These are phyloP conservation scores for Articulospora tetracladia DNA, from an alignment of 495 filamentous ascomycete species.

Conservation along the genomic window DNA sequence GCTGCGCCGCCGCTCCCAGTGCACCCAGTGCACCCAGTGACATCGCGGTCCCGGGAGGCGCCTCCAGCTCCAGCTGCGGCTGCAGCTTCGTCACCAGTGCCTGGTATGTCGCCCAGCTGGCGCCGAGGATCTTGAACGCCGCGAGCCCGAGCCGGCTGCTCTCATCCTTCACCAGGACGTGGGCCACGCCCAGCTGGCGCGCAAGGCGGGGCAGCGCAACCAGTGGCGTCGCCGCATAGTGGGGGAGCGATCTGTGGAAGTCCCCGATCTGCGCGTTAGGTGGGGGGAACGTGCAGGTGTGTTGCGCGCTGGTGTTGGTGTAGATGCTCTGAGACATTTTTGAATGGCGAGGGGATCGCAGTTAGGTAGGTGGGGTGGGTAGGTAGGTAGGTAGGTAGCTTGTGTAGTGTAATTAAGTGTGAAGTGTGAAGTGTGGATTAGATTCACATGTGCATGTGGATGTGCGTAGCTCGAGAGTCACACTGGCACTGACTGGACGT, in stretches of 20 bases:
- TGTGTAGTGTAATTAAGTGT: too few relatives aligned
- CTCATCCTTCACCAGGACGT: constrained; percentile 59
- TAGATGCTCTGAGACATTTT: too few relatives aligned
- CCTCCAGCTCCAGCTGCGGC: too few relatives aligned
- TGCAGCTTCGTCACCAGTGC: constrained; percentile 43
- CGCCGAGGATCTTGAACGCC: constrained; percentile 74
- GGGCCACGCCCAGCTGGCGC: constrained; percentile 46
- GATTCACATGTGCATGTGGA: too few relatives aligned
- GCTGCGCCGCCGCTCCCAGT: constrained; percentile 27
- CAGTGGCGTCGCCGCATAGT: constrained; percentile 46
- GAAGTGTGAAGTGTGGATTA: too few relatives aligned
- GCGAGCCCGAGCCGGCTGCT: constrained; percentile 57
- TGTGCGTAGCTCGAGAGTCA: too few relatives aligned
- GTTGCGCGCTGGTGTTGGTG: not conserved
- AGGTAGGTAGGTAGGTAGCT: too few relatives aligned
- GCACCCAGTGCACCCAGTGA: not conserved
- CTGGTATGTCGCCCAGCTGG: constrained; percentile 65
- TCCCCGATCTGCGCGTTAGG: not conserved
- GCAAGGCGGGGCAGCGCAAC: constrained; percentile 48
- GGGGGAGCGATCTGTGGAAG: constrained; percentile 51
- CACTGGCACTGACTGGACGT: too few relatives aligned
- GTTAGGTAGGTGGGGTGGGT: too few relatives aligned
- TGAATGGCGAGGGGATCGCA: not conserved
- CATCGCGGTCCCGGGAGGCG: not conserved
- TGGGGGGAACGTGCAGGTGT: not conserved